Conservation (phyloP, 2,329 filamentous ascomycete genomes). For the Fusarium pseudocircinatum region DNA sequence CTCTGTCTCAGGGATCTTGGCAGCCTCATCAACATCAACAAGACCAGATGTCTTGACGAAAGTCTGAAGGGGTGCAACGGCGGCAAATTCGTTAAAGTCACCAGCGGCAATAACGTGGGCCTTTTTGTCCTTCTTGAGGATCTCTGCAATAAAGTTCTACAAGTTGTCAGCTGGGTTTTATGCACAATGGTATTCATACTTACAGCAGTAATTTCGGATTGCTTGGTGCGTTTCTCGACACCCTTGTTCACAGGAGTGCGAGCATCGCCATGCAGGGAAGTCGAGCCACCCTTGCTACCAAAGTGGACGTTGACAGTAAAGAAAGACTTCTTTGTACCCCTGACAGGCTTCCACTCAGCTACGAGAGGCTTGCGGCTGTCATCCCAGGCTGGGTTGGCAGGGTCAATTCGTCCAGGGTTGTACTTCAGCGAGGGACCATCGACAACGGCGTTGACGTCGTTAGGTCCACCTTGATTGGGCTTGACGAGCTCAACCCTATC, state of each 20-base stretch:
- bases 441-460: conserved; percentile 67
- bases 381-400: conserved; percentile 66
- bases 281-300: conserved; percentile 72
- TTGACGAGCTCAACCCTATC: conserved; percentile 67
- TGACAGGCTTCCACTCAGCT: conserved; percentile 70
- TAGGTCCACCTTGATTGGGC: conserved; percentile 63
- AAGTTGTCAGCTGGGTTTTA: background rate
- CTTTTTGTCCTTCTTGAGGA: conserved; percentile 64
- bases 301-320: conserved; percentile 80
- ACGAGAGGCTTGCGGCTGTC: conserved; percentile 73
- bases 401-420: conserved; percentile 76
- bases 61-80: conserved; percentile 65
- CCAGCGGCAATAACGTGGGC: conserved; percentile 70
- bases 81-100: conserved; percentile 78
- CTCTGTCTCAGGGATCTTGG: conserved; percentile 62
- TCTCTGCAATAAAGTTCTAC: conserved; percentile 64
- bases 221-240: conserved; percentile 64
- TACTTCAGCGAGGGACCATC: conserved; percentile 65
- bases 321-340: conserved; percentile 62
- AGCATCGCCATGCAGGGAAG: conserved; percentile 70
- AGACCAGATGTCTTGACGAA: conserved; percentile 66
- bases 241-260: conserved; percentile 74
- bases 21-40: conserved; percentile 69
- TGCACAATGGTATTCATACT: conserved; percentile 37
- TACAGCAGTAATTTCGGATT: conserved; percentile 68